These are phyloP conservation scores for Ophiostoma australiae DNA, from an alignment of 2,329 filamentous ascomycete genomes.

Conservation along the genomic window DNA sequence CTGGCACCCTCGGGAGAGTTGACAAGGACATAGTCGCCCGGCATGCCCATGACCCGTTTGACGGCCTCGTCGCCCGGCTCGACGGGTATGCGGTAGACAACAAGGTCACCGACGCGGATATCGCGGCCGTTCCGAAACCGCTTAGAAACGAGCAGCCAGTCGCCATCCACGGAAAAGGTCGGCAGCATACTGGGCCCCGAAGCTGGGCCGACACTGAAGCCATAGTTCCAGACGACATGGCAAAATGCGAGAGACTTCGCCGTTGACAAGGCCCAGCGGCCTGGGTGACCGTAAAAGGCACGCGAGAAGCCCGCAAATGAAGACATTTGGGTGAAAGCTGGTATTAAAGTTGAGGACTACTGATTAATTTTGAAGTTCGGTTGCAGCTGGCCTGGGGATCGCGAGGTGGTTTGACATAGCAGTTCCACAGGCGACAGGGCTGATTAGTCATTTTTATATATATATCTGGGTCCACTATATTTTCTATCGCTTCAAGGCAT, in stretches of 20 bases:
- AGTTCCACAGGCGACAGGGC: background rate
- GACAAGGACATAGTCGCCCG: slow-evolving; percentile 68
- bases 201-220: slow-evolving; percentile 55
- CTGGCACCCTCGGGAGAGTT: slow-evolving; percentile 52
- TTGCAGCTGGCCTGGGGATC: background rate
- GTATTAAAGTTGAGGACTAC: background rate
- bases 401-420: background rate
- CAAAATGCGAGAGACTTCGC: slow-evolving; percentile 44
- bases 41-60: slow-evolving; percentile 75
- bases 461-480: background rate
- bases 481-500: background rate
- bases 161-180: slow-evolving; percentile 64
- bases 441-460: slow-evolving; percentile 18
- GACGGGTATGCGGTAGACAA: slow-evolving; percentile 71
- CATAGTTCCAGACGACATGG: slow-evolving; percentile 56
- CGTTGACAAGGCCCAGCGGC: slow-evolving; percentile 42
- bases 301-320: slow-evolving; percentile 24
- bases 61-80: slow-evolving; percentile 56
- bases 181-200: slow-evolving; percentile 85
- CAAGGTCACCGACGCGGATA: slow-evolving; percentile 72
- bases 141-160: slow-evolving; percentile 65
- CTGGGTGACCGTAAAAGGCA: slow-evolving; percentile 38
- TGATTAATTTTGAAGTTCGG: background rate
- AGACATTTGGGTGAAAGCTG: slow-evolving; percentile 24
- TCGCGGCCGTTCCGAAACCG: slow-evolving; percentile 62